Conservation (phyloP, 768 basidiomycete genomes). For the Suillus spraguei region DNA sequence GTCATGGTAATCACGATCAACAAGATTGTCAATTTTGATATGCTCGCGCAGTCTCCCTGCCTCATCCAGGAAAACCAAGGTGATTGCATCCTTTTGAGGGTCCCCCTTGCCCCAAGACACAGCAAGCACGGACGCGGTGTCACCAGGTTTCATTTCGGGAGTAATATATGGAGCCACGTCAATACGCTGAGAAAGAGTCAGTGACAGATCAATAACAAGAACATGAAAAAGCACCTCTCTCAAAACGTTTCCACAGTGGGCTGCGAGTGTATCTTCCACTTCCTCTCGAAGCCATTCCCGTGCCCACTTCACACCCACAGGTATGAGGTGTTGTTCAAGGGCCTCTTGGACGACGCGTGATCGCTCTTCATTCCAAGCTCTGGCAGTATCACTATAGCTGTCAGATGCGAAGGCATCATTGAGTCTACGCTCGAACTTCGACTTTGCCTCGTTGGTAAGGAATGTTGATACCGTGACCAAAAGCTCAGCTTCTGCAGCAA, state of each 20-base stretch:
- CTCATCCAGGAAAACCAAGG: slow-evolving; percentile 83
- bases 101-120: slow-evolving; percentile 96
- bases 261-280: slow-evolving; percentile 82
- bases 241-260: slow-evolving; percentile 65
- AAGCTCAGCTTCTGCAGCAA: slow-evolving; percentile 87
- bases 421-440: slow-evolving; percentile 75
- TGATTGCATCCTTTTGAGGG: slow-evolving; percentile 86
- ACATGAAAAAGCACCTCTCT: slow-evolving; percentile 53
- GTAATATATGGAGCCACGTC: slow-evolving; percentile 78
- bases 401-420: slow-evolving; percentile 83
- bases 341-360: slow-evolving; percentile 77
- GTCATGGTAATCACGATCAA: slow-evolving; percentile 64
- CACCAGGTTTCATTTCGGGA: slow-evolving; percentile 65
- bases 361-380: slow-evolving; percentile 91
- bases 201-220: slow-evolving; percentile 9
- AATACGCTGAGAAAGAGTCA: slow-evolving; percentile 58
- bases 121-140: slow-evolving; percentile 80
- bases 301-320: slow-evolving; percentile 84
- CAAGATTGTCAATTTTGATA: slow-evolving; percentile 84
- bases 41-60: slow-evolving; percentile 91
- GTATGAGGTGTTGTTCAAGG: slow-evolving; percentile 80
- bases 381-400: slow-evolving; percentile 80
- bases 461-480: slow-evolving; percentile 77
- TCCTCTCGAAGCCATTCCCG: slow-evolving; percentile 89
- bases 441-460: slow-evolving; percentile 61